These are phyloP conservation scores for Ganoderma sinense DNA, from an alignment of 1,284 basidiomycete species.

Conservation along the genomic window DNA sequence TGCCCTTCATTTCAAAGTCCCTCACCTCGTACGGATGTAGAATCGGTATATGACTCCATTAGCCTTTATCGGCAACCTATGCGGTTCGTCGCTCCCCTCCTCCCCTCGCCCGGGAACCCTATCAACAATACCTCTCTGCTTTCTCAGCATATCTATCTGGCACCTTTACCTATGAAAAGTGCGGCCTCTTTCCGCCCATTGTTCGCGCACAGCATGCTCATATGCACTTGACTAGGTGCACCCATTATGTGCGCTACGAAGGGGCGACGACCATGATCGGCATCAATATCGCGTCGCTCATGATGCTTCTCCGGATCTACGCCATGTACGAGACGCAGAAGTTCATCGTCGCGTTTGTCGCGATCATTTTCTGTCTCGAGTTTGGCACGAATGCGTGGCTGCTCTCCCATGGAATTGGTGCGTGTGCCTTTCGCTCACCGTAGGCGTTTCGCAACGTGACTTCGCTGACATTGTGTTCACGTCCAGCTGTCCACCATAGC, in stretches of 20 bases:
- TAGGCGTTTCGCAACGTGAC: background rate
- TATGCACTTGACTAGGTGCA: conserved; percentile 47
- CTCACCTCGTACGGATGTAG: conserved; percentile 29
- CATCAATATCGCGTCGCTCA: conserved; percentile 54
- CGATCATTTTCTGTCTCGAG: conserved; percentile 47
- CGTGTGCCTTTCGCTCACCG: background rate
- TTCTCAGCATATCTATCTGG: conserved; percentile 52
- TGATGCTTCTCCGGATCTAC: conserved; percentile 65
- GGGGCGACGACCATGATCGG: conserved; percentile 57
- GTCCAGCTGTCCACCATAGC: conserved; percentile 22
- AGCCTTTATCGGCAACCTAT: conserved; percentile 56
- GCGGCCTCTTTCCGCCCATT: conserved; percentile 24
- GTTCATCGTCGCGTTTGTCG: conserved; percentile 46
- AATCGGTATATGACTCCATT: conserved; percentile 60
- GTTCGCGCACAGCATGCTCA: background rate
- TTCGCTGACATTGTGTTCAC: background rate
- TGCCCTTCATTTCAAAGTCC: background rate
- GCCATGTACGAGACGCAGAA: conserved; percentile 52
- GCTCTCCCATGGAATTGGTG: conserved; percentile 40
- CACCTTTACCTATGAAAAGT: conserved; percentile 48
- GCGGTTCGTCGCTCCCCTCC: conserved; percentile 44
- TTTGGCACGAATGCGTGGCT: conserved; percentile 56
- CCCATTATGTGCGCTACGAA: conserved; percentile 57
- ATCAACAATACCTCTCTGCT: no score
- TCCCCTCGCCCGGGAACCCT: background rate